Evolutionary conservation across 192 early-diverging fungal species (phyloP).

Genomic region (Coemansia sp.): DNA sequence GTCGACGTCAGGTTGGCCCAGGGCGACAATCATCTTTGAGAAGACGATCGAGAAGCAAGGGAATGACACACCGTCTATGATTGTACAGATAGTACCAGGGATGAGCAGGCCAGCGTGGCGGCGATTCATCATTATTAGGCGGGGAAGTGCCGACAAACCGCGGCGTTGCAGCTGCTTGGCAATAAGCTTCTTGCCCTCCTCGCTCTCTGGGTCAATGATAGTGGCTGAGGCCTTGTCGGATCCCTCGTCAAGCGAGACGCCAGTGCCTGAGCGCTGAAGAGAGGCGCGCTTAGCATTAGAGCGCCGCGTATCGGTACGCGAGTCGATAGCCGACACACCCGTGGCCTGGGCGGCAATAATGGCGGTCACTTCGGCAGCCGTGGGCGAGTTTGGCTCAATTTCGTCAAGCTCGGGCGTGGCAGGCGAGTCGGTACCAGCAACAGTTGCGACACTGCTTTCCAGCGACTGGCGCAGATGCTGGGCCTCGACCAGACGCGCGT

Average conservation of each 20-base stretch:
- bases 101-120: conserved; percentile 46
- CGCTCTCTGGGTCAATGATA: conserved; percentile 11
- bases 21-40: conserved; percentile 46
- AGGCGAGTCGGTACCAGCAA: background rate
- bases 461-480: conserved; percentile 57
- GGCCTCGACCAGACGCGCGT: conserved; percentile 57
- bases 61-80: conserved; percentile 70
- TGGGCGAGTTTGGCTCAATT: conserved; percentile 1
- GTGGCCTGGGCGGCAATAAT: conserved; percentile 1
- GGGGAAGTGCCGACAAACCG: conserved; percentile 19
- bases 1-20: conserved; percentile 19
- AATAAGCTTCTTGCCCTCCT: conserved; percentile 21
- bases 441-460: conserved; percentile 19
- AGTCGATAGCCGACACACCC: conserved; percentile 1
- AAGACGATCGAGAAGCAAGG: conserved; percentile 79
- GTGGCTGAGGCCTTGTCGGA: background rate
- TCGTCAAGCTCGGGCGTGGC: background rate
- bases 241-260: background rate
- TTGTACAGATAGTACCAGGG: conserved; percentile 61
- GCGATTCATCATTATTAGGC: conserved; percentile 45
- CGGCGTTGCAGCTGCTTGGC: conserved; percentile 15
- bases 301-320: background rate
- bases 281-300: conserved; percentile 3
- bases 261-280: conserved; percentile 8
- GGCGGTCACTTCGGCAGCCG: background rate